Base-by-base conservation (phyloP, 2,329 filamentous ascomycete genomes). In the Ascochyta clinopodiicola region DNA sequence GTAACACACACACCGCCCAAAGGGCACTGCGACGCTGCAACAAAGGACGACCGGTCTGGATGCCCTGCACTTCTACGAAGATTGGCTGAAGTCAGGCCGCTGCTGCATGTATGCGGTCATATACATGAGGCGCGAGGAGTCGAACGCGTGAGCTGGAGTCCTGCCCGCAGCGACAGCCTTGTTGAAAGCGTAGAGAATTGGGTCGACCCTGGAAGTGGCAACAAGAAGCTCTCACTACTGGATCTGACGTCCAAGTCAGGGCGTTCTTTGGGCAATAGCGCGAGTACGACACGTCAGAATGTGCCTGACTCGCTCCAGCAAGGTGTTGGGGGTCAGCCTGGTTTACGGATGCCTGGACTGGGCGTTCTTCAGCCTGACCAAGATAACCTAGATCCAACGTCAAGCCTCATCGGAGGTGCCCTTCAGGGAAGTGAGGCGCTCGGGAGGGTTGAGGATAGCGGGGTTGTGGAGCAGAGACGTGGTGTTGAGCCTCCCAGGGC, bases 1-100 rank as follows among this genome's bases (percentile, higher is more conserved):
- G 78, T 92, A 25, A 91, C 88, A 2, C 89, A 92, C 69, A 88
- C 87, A 0, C 89, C 89, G 12, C 82, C 88, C 0, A 79, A 77
- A 56, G 80, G 77, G 1, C 84, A 89, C 67, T 80, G 83, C 57
- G 88, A 92, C 60, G 22, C 34, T 24, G 43, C 39, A 21, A 52
- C 37, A 19, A 72, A 74, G 51, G 67, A 69, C 32, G 55, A 59
- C 15, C 57, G 60, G 57, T 75, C 76, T 22, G 89, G 89, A 2
- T 92, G 89, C 66, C 81, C 85, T 61, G 80, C 78, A 13, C 79
- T 92, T 13, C 75, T 82, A 8, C 76, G 78, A 46, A 80, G 82
- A 0, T 75, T 92, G 22, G 84, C 82, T 80, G 77, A 82, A 6
- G 82, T 89, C 3, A 80, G 86, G 35, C 89, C 90, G 5, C 78